Conservation (phyloP, 139 green algal genomes). For the Gonium pectorale region DNA sequence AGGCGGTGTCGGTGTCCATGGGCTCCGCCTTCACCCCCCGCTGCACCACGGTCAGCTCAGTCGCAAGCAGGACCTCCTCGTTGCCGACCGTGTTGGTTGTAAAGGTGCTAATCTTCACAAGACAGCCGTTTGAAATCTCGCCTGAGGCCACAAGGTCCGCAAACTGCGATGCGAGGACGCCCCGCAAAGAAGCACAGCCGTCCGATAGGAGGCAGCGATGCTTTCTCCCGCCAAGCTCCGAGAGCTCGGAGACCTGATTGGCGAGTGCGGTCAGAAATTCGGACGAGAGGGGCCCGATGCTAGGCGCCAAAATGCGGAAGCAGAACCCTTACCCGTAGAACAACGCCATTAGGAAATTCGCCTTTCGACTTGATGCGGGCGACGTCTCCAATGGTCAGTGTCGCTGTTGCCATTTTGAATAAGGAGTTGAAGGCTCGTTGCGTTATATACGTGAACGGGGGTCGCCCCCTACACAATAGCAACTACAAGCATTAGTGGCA, state of each 20-base stretch:
- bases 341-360: conserved; percentile 34
- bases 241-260: conserved; percentile 40
- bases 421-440: no score
- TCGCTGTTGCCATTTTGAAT: conserved; percentile 29
- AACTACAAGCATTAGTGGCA: no score
- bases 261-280: background rate
- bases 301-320: background rate
- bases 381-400: conserved; percentile 4
- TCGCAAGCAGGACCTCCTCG: conserved; percentile 38
- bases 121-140: conserved; percentile 27
- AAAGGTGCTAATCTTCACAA: conserved; percentile 13
- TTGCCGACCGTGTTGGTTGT: conserved; percentile 38
- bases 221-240: conserved; percentile 50
- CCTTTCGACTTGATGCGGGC: conserved; percentile 5
- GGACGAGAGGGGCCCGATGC: background rate
- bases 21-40: conserved; percentile 40
- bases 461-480: no score
- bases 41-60: conserved; percentile 50
- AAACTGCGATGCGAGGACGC: conserved; percentile 61
- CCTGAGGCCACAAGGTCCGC: conserved; percentile 19
- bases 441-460: no score
- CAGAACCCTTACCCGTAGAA: background rate
- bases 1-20: conserved; percentile 13
- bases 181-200: conserved; percentile 53
- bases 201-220: conserved; percentile 60